These are phyloP conservation scores for Penicillium flavigenum DNA, from an alignment of 495 filamentous ascomycete species.

Conservation along the genomic window DNA sequence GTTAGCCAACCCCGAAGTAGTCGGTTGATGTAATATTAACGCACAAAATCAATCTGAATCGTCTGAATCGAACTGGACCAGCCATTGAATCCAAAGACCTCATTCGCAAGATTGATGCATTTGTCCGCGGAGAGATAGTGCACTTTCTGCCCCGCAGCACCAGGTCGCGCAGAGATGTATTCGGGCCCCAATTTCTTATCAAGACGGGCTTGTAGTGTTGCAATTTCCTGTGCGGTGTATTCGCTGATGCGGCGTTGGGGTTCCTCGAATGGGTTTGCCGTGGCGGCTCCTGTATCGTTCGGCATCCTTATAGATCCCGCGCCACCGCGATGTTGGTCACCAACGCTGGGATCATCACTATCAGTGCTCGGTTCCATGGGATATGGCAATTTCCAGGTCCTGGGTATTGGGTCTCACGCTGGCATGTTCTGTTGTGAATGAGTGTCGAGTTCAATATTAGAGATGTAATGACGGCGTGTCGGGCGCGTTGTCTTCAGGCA, in stretches of 20 bases:
- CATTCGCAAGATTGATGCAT: slow-evolving; percentile 92
- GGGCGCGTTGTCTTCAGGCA: slow-evolving; percentile 14
- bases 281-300: slow-evolving; percentile 29
- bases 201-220: slow-evolving; percentile 79
- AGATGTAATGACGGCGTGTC: slow-evolving; percentile 30
- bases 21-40: slow-evolving; percentile 12
- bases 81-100: slow-evolving; percentile 98
- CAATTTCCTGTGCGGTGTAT: slow-evolving; percentile 87
- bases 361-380: slow-evolving; percentile 25
- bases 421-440: slow-evolving; percentile 35
- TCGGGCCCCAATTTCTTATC: slow-evolving; percentile 96
- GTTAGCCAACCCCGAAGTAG: slow-evolving; percentile 17
- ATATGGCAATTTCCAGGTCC: background rate
- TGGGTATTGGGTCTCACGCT: slow-evolving; percentile 36
- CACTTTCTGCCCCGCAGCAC: slow-evolving; percentile 77
- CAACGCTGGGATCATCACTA: slow-evolving; percentile 55
- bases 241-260: slow-evolving; percentile 62
- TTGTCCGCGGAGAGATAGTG: slow-evolving; percentile 93
- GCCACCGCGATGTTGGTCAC: slow-evolving; percentile 68
- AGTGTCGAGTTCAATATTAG: slow-evolving; percentile 14
- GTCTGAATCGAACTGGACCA: slow-evolving; percentile 91
- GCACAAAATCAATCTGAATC: slow-evolving; percentile 86
- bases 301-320: slow-evolving; percentile 41
- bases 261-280: slow-evolving; percentile 77
- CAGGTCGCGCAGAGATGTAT: slow-evolving; percentile 82